These are phyloP conservation scores for Nyssa sinensis DNA, from an alignment of 148 eudicot species.

Conservation along the genomic window DNA sequence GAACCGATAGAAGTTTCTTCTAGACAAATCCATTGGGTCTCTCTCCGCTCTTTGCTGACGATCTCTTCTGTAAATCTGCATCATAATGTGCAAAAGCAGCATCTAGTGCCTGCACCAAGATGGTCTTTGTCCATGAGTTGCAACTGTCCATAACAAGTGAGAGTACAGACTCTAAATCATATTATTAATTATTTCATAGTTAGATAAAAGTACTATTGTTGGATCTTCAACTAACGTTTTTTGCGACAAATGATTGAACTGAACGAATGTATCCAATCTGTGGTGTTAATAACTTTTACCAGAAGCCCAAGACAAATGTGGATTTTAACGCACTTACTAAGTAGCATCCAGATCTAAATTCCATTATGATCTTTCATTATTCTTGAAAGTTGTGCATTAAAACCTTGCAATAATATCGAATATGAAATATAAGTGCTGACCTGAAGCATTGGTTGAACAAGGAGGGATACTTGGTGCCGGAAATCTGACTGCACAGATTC, in stretches of 20 bases:
- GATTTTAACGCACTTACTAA: not conserved
- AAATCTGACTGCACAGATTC: not conserved
- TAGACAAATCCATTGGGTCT: constrained; percentile 57
- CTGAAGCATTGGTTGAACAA: constrained; percentile 22
- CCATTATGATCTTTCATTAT: not conserved
- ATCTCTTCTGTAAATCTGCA: constrained; percentile 66
- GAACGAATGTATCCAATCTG: not conserved
- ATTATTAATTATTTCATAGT: not conserved
- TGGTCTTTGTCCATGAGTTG: not conserved
- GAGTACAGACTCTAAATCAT: not conserved
- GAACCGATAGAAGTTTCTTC: no score
- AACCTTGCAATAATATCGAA: not conserved
- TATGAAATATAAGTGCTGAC: not conserved
- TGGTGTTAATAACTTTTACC: not conserved
- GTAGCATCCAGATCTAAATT: no score
- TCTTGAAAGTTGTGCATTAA: not conserved
- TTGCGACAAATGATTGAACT: not conserved
- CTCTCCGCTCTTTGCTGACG: constrained; percentile 50
- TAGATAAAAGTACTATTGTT: not conserved
- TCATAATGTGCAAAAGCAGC: constrained; percentile 94
- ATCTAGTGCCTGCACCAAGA: constrained; percentile 70
- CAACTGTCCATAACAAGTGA: not conserved
- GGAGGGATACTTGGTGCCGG: not conserved
- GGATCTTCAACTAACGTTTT: no score
- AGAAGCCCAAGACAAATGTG: not conserved